Conservation (phyloP, 768 basidiomycete genomes). For the Russula compacta region DNA sequence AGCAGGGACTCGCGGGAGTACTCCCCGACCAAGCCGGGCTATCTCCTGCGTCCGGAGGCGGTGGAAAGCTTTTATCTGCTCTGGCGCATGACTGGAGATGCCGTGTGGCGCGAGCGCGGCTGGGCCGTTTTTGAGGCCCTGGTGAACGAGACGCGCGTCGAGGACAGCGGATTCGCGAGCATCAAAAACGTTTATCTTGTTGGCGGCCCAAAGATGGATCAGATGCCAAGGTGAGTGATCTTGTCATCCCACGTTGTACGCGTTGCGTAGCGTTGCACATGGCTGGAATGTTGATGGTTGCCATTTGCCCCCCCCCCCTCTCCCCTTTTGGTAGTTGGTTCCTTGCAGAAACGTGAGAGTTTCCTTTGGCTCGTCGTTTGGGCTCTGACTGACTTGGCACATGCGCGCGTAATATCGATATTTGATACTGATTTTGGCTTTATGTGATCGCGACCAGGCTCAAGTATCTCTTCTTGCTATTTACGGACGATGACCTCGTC, state of each 20-base stretch:
- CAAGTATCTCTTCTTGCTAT: conserved; percentile 66
- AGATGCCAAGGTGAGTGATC: conserved; percentile 64
- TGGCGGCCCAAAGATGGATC: conserved; percentile 33
- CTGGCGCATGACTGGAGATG: conserved; percentile 61
- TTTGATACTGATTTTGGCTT: background rate
- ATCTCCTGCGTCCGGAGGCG: conserved; percentile 64
- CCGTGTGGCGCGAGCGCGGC: conserved; percentile 59
- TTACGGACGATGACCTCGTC: conserved; percentile 52
- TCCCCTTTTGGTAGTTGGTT: conserved; percentile 39
- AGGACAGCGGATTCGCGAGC: conserved; percentile 49
- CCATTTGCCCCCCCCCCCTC: background rate
- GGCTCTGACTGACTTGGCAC: too few relatives aligned
- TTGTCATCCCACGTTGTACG: background rate
- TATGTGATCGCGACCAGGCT: conserved; percentile 31
- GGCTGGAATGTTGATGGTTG: background rate
- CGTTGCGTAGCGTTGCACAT: background rate
- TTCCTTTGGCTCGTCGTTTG: background rate
- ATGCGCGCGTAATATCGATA: too few relatives aligned
- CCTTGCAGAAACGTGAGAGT: conserved; percentile 42
- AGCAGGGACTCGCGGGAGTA: conserved; percentile 40
- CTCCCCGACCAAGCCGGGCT: conserved; percentile 33
- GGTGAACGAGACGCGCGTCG: conserved; percentile 47
- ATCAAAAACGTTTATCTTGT: conserved; percentile 38
- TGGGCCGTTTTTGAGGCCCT: conserved; percentile 66
- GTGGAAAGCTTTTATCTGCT: conserved; percentile 65